Conservation (phyloP, 352 stramenopile genomes). For the Pythium dissimile region DNA sequence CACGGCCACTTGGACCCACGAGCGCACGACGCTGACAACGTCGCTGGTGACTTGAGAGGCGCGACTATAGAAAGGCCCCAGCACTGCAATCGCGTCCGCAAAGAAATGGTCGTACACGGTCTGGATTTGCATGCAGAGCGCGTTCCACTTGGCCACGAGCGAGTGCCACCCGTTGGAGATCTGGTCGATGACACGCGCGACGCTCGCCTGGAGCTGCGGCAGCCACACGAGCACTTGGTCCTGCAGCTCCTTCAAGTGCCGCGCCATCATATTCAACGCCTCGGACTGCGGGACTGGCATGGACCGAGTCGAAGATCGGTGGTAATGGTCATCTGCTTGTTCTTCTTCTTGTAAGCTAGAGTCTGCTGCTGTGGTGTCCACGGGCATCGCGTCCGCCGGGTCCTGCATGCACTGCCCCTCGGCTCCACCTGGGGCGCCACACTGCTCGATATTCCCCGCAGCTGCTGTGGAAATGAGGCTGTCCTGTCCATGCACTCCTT, state of each 20-base stretch:
- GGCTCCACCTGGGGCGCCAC: background rate
- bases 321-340: no score
- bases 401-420: conserved; percentile 14
- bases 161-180: background rate
- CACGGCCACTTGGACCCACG: conserved; percentile 2
- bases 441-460: conserved; percentile 4
- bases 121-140: background rate
- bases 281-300: background rate
- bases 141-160: background rate
- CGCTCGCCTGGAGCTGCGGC: conserved; percentile 11
- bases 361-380: background rate
- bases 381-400: conserved; percentile 1
- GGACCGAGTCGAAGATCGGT: no score
- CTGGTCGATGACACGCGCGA: background rate
- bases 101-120: conserved; percentile 18
- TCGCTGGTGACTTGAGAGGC: conserved; percentile 6
- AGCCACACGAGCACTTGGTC: conserved; percentile 16
- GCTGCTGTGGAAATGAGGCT: background rate
- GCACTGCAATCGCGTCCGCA: conserved; percentile 2
- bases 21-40: conserved; percentile 6
- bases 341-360: background rate
- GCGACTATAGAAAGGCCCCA: conserved; percentile 3
- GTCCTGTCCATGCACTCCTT: background rate
- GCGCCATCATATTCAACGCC: background rate
- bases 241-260: conserved; percentile 16